Evolutionary conservation across 148 eudicot species (phyloP), one percentile per base, ranked within the genome.

Genomic region (Selenicereus undatus): DNA sequence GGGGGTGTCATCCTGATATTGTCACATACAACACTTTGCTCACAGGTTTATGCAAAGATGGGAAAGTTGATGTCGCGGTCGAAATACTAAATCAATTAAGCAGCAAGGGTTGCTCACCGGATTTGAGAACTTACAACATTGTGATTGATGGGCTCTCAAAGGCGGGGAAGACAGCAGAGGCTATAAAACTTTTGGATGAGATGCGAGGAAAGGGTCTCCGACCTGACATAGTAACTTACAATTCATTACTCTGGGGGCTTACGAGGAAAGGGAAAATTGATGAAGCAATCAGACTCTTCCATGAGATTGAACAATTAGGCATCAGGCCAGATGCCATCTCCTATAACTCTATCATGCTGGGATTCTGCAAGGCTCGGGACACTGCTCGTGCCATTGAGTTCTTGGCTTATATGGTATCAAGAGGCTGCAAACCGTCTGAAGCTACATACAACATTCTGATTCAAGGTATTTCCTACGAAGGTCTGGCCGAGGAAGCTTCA

Each of bases 11-110:
- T 79, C 93, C 96, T 8, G 91, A 92, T 83, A 92, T 92, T 72
- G 92, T 92, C 50, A 92, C 96, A 11, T 92, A 92, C 78, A 92
- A 92, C 77, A 92, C 92, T 5, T 80, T 92, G 21, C 89, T 92
- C 6, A 89, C 91, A 0, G 91, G 90, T 80, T 83, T 92, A 77
- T 92, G 96, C 87, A 90, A 87, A 87, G 96, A 88, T 70, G 92
- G 96, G 26, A 86, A 89, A 62, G 92, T 92, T 58, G 96, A 90
- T 74, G 73, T 85, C 24, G 93, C 96, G 0, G 88, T 90, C 1
- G 90, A 90, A 81, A 83, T 92, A 43, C 78, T 92, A 76, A 88
- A 88, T 78, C 87, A 90, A 62, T 85, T 92, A 58, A 90, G 88
- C 71, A 84, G 78, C 81, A 86, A 85, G 87, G 93, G 91, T 35